Percentiles rank a stretch among this genome's conserved stretches.
phyloP scores from a whole-genome alignment of 305 asterid genomes.

The Striga hermonthica region DNA sequence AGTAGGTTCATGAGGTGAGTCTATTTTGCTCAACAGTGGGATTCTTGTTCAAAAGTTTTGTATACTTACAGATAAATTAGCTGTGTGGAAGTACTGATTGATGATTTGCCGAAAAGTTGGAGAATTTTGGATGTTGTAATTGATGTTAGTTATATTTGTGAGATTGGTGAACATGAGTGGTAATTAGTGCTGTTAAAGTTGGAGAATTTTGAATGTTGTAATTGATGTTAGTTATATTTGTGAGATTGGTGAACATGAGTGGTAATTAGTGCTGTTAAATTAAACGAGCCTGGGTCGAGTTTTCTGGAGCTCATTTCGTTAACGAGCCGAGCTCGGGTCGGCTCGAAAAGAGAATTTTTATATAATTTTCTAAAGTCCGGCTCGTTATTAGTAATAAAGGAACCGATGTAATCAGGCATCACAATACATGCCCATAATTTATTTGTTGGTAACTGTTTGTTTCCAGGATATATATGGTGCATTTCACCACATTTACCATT shows the following conservation, averaged over 20 bases:
- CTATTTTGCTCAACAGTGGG: slow-evolving; percentile 29
- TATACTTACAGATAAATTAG: slow-evolving; percentile 28
- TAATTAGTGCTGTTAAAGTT: too few species aligned
- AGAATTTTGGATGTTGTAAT: not conserved
- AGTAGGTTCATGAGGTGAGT: slow-evolving; percentile 25
- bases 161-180: not conserved
- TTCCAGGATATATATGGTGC: not conserved
- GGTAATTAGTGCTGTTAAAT: not conserved
- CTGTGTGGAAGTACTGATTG: slow-evolving; percentile 30
- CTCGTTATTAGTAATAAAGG: not conserved
- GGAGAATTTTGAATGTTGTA: not conserved
- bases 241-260: not conserved
- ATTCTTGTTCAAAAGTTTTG: slow-evolving; percentile 16
- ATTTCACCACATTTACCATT: not conserved
- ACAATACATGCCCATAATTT: not conserved
- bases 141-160: slow-evolving; percentile 16
- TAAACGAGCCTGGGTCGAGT: not conserved
- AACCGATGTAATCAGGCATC: not conserved
- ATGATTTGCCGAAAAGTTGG: slow-evolving; percentile 5
- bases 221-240: slow-evolving; percentile 15
- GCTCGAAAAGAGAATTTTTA: too few species aligned
- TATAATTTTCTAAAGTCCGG: not conserved
- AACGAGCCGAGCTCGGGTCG: too few species aligned
- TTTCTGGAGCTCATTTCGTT: not conserved
- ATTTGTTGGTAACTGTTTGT: not conserved